Base-by-base conservation (phyloP, 75 land plant species). In the Adiantum capillusveneris region DNA sequence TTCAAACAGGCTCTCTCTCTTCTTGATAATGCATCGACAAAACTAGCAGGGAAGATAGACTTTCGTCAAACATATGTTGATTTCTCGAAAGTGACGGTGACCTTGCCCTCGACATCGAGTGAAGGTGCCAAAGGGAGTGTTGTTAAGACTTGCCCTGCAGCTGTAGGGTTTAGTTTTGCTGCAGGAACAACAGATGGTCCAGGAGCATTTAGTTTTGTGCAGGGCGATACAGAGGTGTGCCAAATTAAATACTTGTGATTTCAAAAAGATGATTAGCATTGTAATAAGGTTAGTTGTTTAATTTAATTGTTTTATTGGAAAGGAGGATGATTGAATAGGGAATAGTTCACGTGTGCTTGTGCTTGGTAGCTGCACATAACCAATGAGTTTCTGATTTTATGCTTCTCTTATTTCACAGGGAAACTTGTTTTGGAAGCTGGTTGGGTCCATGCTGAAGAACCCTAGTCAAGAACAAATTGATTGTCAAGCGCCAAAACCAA, bases 111-210 rank as follows among this genome's bases (percentile, higher is more conserved):
- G 2, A 31, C 53, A 24, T 45, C 66, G 52, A 43, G 54, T 25
- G 69, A 59, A 28, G 59, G 65, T 11, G 43, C 26, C 25, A 22
- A 31, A 29, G 57, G 58, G 0, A 44, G 24, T 43, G 30, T 60
- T 0, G 83, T 76, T 29, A 65, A 64, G 50, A 88, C 93, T 20
- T 88, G 93, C 57, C 93, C 93, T 13, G 83, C 88, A 31, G 85
- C 88, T 19, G 66, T 88, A 28, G 93, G 93, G 0, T 77, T 73
- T 30, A 80, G 80, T 21, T 88, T 88, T 75, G 88, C 93, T 24
- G 93, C 93, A 30, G 93, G 93, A 52, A 88, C 88, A 3, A 84
- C 93, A 20, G 88, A 88, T 66, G 93, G 93, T 20, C 93, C 88
- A 25, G 93, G 93, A 0, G 85, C 77, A 28, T 77, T 79, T 58